Percentiles rank a stretch among this genome's conserved stretches.
Evolutionary conservation across 148 eudicot genomes (phyloP).

Genomic region (Polygonum maritimum): DNA sequence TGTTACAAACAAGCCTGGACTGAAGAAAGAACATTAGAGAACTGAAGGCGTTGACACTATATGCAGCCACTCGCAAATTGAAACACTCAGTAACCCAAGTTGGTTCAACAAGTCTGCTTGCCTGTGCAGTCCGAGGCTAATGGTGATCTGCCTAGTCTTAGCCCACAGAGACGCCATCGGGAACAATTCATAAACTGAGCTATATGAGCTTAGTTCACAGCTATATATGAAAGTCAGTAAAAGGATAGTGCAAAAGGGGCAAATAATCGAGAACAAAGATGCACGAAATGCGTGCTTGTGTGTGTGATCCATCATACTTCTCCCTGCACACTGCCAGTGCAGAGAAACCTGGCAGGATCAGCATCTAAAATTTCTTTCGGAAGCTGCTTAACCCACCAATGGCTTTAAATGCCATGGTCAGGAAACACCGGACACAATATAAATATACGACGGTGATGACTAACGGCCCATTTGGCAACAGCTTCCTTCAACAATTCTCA

Average conservation of each 20-base stretch:
- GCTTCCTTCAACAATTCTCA: not conserved
- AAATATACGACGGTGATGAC: not conserved
- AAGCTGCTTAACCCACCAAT: constrained; percentile 12
- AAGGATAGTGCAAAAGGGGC: not conserved
- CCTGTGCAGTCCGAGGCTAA: not conserved
- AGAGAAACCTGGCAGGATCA: constrained; percentile 19
- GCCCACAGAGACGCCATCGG: not conserved
- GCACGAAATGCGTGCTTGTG: not conserved
- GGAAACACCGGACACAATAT: not conserved
- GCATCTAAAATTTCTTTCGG: not conserved
- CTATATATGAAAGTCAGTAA: too few species aligned
- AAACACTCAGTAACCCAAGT: too few species aligned
- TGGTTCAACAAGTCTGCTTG: not conserved
- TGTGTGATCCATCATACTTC: constrained; percentile 18
- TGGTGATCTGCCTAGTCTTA: not conserved
- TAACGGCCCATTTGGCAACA: not conserved
- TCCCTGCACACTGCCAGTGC: constrained; percentile 18
- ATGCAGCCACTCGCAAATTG: too few species aligned
- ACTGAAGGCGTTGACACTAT: too few species aligned
- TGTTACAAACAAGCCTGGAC: too few species aligned
- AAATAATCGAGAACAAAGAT: not conserved
- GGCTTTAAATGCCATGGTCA: constrained; percentile 12
- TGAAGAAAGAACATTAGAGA: too few species aligned
- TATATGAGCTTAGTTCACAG: not conserved
- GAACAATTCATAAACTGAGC: not conserved